Base-by-base conservation (phyloP, 768 basidiomycete genomes). In the Exsudoporus frostii region DNA sequence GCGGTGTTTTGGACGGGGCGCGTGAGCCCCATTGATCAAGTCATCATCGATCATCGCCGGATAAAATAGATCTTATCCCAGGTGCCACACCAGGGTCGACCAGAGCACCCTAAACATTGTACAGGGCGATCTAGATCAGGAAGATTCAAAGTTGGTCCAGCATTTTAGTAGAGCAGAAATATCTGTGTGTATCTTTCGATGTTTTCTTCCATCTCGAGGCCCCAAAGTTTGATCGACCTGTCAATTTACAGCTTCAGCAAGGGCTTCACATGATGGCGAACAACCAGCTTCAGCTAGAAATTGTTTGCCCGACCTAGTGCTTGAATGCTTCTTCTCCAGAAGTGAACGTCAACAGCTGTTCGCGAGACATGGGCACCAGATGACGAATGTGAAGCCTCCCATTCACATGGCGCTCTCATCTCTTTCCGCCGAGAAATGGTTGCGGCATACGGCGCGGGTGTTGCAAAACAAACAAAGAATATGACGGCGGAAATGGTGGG, bases 341-440 rank as follows among this genome's bases (percentile, higher is more conserved):
- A 84, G 80, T 40, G 97, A 99, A 69, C 81, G 96, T 1, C 90
- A 90, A 54, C 84, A 82, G 46, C 77, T 99, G 11, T 98, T 99
- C 76, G 88, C 56, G 69, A 70, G 4, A 77, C 79, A 0, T 79
- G 76, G 55, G 93, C 93, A 1, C 91, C 93, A 2, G 96, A 98
- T 61, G 94, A 96, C 64, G 72, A 75, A 9, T 65, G 59, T 19
- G 73, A 77, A 34, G 64, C 72, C 22, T 69, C 73, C 0, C 77
- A 87, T 61, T 86, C 83, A 27, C 90, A 94, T 61, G 93, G 94
- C 7, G 77, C 88, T 45, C 81, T 96, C 48, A 82, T 96, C 58
- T 81, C 90, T 0, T 98, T 98, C 75, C 81, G 90, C 58, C 65
- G 65, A 37, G 56, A 64, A 25, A 52, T 56, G 1, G 30, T 19